These are phyloP conservation scores for Colletotrichum sp. DNA, from an alignment of 2,329 filamentous ascomycete genomes.

Conservation along the genomic window DNA sequence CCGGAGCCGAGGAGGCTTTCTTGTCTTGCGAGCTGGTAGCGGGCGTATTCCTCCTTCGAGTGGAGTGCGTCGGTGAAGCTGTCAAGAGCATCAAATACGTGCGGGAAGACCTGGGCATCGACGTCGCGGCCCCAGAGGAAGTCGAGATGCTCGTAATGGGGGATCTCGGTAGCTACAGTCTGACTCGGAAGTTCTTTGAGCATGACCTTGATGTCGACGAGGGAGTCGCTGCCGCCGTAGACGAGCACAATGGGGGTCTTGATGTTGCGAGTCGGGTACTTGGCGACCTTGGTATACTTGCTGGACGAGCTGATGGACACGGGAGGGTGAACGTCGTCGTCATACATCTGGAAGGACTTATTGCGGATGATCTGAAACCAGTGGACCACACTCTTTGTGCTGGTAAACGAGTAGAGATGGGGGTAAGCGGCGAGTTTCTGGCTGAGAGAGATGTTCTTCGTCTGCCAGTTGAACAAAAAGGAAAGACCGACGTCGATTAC, in stretches of 20 bases:
- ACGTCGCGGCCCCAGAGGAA: constrained; percentile 94
- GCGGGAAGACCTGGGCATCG: constrained; percentile 82
- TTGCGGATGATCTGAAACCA: constrained; percentile 99
- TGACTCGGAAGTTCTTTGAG: constrained; percentile 83
- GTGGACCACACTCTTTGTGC: constrained; percentile 95
- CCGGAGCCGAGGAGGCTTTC: constrained; percentile 51
- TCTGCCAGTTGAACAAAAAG: constrained; percentile 91
- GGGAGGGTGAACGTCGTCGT: constrained; percentile 87
- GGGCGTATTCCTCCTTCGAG: constrained; percentile 64
- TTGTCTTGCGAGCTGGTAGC: constrained; percentile 57
- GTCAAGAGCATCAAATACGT: constrained; percentile 89
- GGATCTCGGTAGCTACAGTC: constrained; percentile 85
- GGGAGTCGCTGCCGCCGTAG: constrained; percentile 90
- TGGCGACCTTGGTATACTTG: constrained; percentile 95
- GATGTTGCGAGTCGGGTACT: constrained; percentile 96
- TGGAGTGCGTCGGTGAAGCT: constrained; percentile 67
- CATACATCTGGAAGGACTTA: constrained; percentile 97
- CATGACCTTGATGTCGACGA: constrained; percentile 95
- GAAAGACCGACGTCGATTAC: constrained; percentile 81
- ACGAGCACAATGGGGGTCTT: constrained; percentile 92
- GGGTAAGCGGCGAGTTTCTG: constrained; percentile 97
- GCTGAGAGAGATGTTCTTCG: constrained; percentile 79
- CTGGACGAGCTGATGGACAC: constrained; percentile 72
- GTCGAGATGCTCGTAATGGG: constrained; percentile 95
- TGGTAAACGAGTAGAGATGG: constrained; percentile 95